These are phyloP conservation scores for Dioszegia crocea DNA, from an alignment of 768 basidiomycete species.

Conservation along the genomic window DNA sequence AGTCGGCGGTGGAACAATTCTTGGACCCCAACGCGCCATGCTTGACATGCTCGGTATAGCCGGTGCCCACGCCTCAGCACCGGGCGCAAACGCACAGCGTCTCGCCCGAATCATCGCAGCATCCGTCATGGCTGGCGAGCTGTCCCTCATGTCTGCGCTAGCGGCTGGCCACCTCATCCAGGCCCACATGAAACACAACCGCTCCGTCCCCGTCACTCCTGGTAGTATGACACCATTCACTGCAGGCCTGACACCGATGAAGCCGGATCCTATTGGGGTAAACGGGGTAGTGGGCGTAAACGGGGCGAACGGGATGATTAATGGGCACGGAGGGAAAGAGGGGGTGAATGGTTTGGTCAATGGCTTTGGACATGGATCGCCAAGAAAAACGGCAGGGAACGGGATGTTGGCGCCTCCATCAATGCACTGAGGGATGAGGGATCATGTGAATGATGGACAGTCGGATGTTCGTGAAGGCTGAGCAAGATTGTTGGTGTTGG, in stretches of 20 bases:
- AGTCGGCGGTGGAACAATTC: slow-evolving; percentile 90
- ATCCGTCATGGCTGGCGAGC: slow-evolving; percentile 95
- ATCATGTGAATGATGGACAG: not conserved
- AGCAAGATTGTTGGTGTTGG: too few relatives aligned
- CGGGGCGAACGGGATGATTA: slow-evolving; percentile 2
- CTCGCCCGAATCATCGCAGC: slow-evolving; percentile 87
- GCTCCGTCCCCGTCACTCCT: slow-evolving; percentile 76
- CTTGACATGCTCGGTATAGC: slow-evolving; percentile 90
- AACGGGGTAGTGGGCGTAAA: slow-evolving; percentile 1
- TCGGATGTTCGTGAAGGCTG: too few relatives aligned
- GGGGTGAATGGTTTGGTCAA: slow-evolving; percentile 9
- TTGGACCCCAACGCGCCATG: slow-evolving; percentile 81
- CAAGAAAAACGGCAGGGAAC: not conserved
- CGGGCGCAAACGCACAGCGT: slow-evolving; percentile 82
- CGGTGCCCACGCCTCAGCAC: slow-evolving; percentile 79
- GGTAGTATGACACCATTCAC: slow-evolving; percentile 51
- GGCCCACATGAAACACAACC: slow-evolving; percentile 88
- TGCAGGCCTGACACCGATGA: slow-evolving; percentile 1
- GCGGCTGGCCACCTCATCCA: slow-evolving; percentile 92
- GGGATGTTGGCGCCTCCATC: slow-evolving; percentile 8
- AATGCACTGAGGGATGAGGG: not conserved
- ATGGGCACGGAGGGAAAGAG: slow-evolving; percentile 3
- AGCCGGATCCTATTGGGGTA: slow-evolving; percentile 4
- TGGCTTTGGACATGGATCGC: slow-evolving; percentile 6
- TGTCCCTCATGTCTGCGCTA: slow-evolving; percentile 83